Conservation (phyloP, 2,329 filamentous ascomycete species). For the Zasmidium cellare region DNA sequence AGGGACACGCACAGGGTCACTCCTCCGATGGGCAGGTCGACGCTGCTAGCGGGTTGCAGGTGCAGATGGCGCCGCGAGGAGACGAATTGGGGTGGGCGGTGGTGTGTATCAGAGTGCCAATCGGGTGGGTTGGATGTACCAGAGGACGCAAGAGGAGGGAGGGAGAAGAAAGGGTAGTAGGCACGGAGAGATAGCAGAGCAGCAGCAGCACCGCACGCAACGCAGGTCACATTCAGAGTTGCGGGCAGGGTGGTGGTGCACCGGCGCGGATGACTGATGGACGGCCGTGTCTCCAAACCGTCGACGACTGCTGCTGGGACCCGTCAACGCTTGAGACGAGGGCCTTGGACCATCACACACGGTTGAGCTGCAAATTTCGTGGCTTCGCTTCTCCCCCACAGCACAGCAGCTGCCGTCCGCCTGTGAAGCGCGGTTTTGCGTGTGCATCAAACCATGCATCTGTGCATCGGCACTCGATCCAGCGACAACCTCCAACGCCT, state of each 20-base stretch:
- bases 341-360: too few species aligned
- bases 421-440: too few species aligned
- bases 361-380: slow-evolving; percentile 7
- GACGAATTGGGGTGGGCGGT: too few species aligned
- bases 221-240: not conserved
- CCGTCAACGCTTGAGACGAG: not conserved
- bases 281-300: not conserved
- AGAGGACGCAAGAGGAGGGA: not conserved
- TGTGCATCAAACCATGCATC: slow-evolving; percentile 2
- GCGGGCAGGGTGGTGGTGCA: not conserved
- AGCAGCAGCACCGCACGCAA: not conserved
- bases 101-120: too few species aligned
- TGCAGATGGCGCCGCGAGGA: not conserved
- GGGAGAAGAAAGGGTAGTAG: not conserved
- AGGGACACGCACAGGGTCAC: not conserved
- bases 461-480: slow-evolving; percentile 9
- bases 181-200: not conserved
- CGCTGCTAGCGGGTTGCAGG: not conserved
- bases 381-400: slow-evolving; percentile 9
- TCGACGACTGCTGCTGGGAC: not conserved
- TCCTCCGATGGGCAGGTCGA: not conserved
- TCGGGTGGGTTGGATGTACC: too few species aligned
- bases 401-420: not conserved
- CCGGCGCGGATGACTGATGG: too few species aligned
- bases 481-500: not conserved